These are phyloP conservation scores for Aristolochia fimbriata DNA, from an alignment of 164 flowering plant genomes.

Conservation along the genomic window DNA sequence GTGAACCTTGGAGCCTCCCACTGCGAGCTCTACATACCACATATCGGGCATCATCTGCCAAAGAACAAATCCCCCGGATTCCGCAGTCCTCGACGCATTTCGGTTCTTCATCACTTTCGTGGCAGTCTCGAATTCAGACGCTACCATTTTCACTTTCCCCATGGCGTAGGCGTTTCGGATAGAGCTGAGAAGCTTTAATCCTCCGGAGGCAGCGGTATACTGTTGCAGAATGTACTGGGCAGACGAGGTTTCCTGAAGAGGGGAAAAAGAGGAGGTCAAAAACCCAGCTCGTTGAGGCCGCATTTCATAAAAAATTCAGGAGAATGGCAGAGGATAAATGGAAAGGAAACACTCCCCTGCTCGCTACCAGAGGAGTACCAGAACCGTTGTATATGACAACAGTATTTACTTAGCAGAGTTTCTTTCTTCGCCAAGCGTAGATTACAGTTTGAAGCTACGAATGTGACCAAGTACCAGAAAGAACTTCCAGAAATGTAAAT, in stretches of 20 bases:
- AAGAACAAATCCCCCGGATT: constrained; percentile 53
- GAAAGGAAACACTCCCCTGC: too few relatives aligned
- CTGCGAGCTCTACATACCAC: constrained; percentile 69
- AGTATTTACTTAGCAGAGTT: too few relatives aligned
- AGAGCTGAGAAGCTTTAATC: constrained; percentile 42
- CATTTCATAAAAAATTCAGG: too few relatives aligned
- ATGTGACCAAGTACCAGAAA: too few relatives aligned
- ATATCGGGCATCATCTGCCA: constrained; percentile 71
- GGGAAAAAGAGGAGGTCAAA: neutral
- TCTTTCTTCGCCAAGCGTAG: too few relatives aligned
- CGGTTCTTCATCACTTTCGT: constrained; percentile 45
- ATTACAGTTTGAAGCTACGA: too few relatives aligned
- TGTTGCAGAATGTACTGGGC: constrained; percentile 68
- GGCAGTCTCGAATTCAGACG: constrained; percentile 54
- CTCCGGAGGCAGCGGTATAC: constrained; percentile 58
- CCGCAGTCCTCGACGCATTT: constrained; percentile 40
- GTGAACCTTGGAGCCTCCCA: constrained; percentile 64
- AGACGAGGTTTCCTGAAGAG: constrained; percentile 47
- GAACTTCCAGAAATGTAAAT: too few relatives aligned
- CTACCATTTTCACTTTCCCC: constrained; percentile 64
- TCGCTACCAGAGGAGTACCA: too few relatives aligned
- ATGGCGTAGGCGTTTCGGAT: constrained; percentile 53
- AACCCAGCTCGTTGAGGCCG: too few relatives aligned
- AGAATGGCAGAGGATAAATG: too few relatives aligned
- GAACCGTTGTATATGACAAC: too few relatives aligned